phyloP scores from a whole-genome alignment of 164 flowering plant genomes.

The Houttuynia cordata region DNA sequence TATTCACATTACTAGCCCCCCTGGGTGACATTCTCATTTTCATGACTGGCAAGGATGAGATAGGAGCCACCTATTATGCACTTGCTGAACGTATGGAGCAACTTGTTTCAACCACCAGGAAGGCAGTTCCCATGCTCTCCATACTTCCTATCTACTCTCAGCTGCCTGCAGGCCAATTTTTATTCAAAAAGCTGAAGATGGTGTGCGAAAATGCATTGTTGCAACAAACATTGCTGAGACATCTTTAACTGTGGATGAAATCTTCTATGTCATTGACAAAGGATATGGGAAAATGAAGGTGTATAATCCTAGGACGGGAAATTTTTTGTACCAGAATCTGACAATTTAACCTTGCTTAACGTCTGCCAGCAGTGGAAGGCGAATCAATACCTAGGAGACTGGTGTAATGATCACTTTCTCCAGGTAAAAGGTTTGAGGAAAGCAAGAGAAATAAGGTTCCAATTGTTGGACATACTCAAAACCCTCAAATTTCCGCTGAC shows the following conservation, averaged over 20 bases:
- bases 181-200: constrained; percentile 93
- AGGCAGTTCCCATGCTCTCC: constrained; percentile 55
- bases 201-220: constrained; percentile 92
- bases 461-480: constrained; percentile 69
- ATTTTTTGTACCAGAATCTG: constrained; percentile 83
- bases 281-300: constrained; percentile 95
- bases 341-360: constrained; percentile 76
- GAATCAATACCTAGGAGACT: constrained; percentile 64
- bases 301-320: constrained; percentile 84
- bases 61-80: constrained; percentile 89
- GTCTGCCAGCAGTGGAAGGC: constrained; percentile 86
- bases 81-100: constrained; percentile 89
- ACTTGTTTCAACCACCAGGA: constrained; percentile 50
- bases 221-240: constrained; percentile 99
- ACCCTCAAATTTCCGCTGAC: constrained; percentile 57
- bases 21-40: constrained; percentile 94
- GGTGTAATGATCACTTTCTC: constrained; percentile 88
- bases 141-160: constrained; percentile 96
- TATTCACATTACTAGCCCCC: constrained; percentile 78
- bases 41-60: constrained; percentile 99
- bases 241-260: constrained; percentile 95
- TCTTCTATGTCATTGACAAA: constrained; percentile 78
- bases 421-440: constrained; percentile 76
- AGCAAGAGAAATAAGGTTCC: constrained; percentile 91
- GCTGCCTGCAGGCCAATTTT: constrained; percentile 89